Base-by-base conservation (phyloP, 306 rosid genomes). In the Acacia confusa region DNA sequence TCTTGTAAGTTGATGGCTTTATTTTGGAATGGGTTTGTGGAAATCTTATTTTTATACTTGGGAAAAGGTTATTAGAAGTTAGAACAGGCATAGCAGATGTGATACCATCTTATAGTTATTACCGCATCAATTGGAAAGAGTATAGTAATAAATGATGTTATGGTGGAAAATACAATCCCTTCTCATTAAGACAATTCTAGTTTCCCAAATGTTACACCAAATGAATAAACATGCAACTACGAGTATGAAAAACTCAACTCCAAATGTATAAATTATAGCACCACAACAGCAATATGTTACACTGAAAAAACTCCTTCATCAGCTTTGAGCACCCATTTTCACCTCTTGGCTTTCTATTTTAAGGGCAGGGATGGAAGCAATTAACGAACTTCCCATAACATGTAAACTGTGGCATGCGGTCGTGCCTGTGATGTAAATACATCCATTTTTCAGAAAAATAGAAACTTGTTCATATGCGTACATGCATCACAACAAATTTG, bases 251-350 rank as follows among this genome's bases (percentile, higher is more conserved):
- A 11, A 3, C 14, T 25, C 3, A 12, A 60, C 17, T 60, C 7
- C 6, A 27, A 27, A 14, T 78, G 24, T 12, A 79, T 34, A 82
- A 24, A 76, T 55, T 22, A 57, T 57, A 74, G 25, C 80, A 68
- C 38, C 65, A 86, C 57, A 77, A 50, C 40, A 34, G 50, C 73
- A 77, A 74, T 50, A 61, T 61, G 5, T 61, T 27, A 63, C 40
- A 63, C 34, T 60, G 1, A 5, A 63, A 61, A 72, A 67, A 43
- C n/a, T 45, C 79, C 72, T 70, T 24, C 44, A 1, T 73, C 81
- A 67, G 58, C 74, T 79, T 65, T 34, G 61, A 75, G 65, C 75
- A 40, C 66, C 70, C 60, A 30, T 81, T 77, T 72, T 43, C 81
- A 73, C 66, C 40, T 74, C 64, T 19, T 78, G 19, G 53, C 28